Conservation (phyloP, 1,139 yeast genomes). For the Pneumocystis murina region DNA sequence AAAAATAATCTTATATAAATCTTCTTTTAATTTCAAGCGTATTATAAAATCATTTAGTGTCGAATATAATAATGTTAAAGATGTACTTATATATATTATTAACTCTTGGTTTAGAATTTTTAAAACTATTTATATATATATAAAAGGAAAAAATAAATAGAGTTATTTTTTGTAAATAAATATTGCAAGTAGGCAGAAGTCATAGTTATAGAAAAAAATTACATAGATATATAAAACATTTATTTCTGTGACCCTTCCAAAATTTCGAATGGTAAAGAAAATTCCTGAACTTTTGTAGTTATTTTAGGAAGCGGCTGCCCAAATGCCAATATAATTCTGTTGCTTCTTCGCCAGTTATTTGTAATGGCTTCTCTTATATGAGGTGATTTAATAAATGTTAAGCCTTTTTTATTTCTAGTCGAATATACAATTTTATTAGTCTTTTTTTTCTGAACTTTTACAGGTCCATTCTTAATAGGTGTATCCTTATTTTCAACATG, state of each 20-base stretch:
- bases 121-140: not conserved
- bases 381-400: not conserved
- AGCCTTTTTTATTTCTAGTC: not conserved
- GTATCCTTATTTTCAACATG: not conserved
- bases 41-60: not conserved
- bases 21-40: not conserved
- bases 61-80: not conserved
- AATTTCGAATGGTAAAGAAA: not conserved
- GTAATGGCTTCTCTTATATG: not conserved
- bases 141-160: not conserved
- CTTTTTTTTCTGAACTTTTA: not conserved
- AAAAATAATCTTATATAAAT: not conserved
- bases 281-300: not conserved
- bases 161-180: not conserved
- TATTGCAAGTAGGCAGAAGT: not conserved
- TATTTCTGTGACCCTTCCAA: not conserved
- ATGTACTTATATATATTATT: not conserved
- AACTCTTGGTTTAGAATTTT: not conserved
- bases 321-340: not conserved
- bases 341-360: not conserved
- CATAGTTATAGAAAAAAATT: not conserved
- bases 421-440: not conserved
- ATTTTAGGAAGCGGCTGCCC: not conserved
- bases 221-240: not conserved
- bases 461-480: not conserved